Percentiles rank a stretch among this genome's conserved stretches.
Evolutionary conservation across 352 stramenopile genomes (phyloP).

Genomic region (Phytophthora fragariae): DNA sequence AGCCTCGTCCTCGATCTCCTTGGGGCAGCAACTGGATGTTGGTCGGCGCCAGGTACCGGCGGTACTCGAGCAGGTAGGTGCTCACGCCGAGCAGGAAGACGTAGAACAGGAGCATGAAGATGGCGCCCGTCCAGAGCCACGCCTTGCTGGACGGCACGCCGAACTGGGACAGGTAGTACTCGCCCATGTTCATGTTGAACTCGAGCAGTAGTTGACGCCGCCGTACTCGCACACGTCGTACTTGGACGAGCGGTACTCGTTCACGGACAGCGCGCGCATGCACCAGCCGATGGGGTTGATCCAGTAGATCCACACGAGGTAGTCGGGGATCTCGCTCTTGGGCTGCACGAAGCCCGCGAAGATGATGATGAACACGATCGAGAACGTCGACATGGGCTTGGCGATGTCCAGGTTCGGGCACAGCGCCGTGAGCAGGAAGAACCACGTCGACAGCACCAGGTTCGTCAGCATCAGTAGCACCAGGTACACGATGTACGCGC

Average conservation of each 20-base stretch:
- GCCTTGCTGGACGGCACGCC: constrained; percentile 48
- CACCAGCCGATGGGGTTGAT: constrained; percentile 55
- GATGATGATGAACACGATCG: constrained; percentile 43
- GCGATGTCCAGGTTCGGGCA: constrained; percentile 35
- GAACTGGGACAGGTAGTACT: constrained; percentile 49
- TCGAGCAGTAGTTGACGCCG: constrained; percentile 45
- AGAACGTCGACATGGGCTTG: constrained; percentile 40
- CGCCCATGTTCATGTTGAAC: constrained; percentile 41
- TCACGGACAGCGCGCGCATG: constrained; percentile 50
- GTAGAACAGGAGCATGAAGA: constrained; percentile 41
- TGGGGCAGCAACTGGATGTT: constrained; percentile 16
- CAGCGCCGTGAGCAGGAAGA: constrained; percentile 41
- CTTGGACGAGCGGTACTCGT: constrained; percentile 47
- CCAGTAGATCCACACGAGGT: constrained; percentile 52
- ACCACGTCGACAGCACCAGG: constrained; percentile 43
- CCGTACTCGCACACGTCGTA: constrained; percentile 44
- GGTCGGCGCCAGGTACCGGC: constrained; percentile 21
- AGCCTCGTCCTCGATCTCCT: constrained; percentile 24
- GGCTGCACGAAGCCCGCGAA: constrained; percentile 55
- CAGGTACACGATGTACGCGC: constrained; percentile 46
- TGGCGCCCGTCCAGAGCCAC: constrained; percentile 47
- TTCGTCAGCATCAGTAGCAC: constrained; percentile 45
- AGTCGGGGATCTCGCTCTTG: constrained; percentile 45
- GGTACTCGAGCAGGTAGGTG: constrained; percentile 43
- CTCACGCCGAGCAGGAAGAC: constrained; percentile 43